Evolutionary conservation across 176 grass and related monocot genomes (phyloP).

Genomic region (Puya raimondii): DNA sequence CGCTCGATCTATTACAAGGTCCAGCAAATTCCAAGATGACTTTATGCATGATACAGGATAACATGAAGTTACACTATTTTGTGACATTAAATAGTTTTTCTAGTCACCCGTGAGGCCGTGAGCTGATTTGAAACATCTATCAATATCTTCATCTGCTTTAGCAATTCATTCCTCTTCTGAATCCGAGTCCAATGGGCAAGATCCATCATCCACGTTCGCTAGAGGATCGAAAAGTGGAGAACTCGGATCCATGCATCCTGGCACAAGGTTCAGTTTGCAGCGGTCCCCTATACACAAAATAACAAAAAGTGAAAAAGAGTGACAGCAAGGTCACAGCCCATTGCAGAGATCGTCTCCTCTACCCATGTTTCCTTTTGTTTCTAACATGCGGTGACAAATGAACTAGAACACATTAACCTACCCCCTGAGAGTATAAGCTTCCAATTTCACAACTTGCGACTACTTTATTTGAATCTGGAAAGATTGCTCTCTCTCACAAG

Average conservation of each 20-base stretch:
- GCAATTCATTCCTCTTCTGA: conserved; percentile 19
- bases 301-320: conserved; percentile 3
- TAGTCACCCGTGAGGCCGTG: too few relatives aligned
- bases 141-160: too few relatives aligned
- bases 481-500: conserved; percentile 84
- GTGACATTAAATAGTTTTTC: too few relatives aligned
- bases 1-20: too few relatives aligned
- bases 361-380: neutral
- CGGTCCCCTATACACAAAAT: conserved; percentile 32
- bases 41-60: too few relatives aligned
- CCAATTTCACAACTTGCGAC: conserved; percentile 76
- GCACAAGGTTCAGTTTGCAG: conserved; percentile 82
- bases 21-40: too few relatives aligned
- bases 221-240: conserved; percentile 62
- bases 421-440: conserved; percentile 65
- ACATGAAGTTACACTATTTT: too few relatives aligned
- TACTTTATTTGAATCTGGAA: conserved; percentile 63
- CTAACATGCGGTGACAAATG: neutral
- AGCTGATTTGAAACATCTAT: too few relatives aligned
- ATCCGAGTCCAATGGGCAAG: conserved; percentile 47
- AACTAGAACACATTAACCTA: conserved; percentile 22
- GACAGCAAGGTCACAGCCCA: neutral
- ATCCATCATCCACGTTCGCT: conserved; percentile 68
- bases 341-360: neutral
- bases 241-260: conserved; percentile 71